A percentile compares a stretch with the other conserved stretches of the same genome.
Evolutionary conservation across 1,284 basidiomycete genomes (phyloP).

Genomic region (Ustilago trichophora): DNA sequence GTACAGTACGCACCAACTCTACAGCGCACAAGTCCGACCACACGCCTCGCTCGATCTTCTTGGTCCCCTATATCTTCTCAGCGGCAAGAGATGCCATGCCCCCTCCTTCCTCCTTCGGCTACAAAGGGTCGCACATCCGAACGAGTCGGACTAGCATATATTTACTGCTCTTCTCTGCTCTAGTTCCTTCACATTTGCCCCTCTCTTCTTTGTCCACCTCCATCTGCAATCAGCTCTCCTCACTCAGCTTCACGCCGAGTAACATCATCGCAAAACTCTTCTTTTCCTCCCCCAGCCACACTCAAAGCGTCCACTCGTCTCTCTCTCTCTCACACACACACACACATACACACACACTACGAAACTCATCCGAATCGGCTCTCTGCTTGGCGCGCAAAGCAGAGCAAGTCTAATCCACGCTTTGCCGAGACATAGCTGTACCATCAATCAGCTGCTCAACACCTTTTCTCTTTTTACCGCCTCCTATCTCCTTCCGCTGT

Average conservation of each 20-base stretch:
- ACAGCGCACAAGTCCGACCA: too few relatives aligned
- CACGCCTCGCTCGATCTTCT: too few relatives aligned
- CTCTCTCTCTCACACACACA: neutral
- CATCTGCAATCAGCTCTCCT: neutral
- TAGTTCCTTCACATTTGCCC: neutral
- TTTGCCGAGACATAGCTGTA: too few relatives aligned
- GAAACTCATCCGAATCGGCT: neutral
- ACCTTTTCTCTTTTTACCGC: neutral
- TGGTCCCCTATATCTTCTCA: too few relatives aligned
- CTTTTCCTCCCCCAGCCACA: neutral
- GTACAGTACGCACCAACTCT: too few relatives aligned
- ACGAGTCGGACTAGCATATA: too few relatives aligned
- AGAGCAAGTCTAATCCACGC: neutral
- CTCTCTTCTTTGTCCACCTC: too few relatives aligned
- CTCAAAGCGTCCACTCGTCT: neutral
- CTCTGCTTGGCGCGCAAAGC: neutral
- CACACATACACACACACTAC: neutral
- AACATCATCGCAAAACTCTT: conserved; percentile 5
- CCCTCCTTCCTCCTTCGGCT: too few relatives aligned
- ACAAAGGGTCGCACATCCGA: too few relatives aligned
- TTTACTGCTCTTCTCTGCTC: too few relatives aligned
- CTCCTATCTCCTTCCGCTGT: conserved; percentile 7
- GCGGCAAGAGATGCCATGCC: too few relatives aligned
- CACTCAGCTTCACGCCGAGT: conserved; percentile 9
- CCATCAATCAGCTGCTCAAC: conserved; percentile 1